Base-by-base conservation (phyloP, 805 yeast genomes). In the Schizosaccharomyces octosporus region DNA sequence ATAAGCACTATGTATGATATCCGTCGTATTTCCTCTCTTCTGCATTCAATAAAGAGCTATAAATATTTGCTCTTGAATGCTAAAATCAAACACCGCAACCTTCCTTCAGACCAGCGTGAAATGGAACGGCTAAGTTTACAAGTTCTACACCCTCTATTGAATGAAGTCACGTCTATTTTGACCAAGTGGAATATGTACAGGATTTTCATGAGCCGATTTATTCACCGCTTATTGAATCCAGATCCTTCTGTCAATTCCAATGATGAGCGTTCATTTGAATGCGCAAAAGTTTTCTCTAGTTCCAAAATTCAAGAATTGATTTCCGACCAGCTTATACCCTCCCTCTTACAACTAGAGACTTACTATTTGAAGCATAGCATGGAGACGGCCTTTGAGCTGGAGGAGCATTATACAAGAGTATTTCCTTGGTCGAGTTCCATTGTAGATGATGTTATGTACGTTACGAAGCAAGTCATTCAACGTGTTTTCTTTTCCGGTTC, bases 1-100 rank as follows among this genome's bases (percentile, higher is more conserved):
- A 76, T 85, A 62, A 97, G 90, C 70, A 85, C 93, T 0, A 87
- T 86, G 67, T 79, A 82, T 73, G 97, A 89, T 66, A 77, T 80
- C 36, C 78, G 86, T 15, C 31, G 39, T 29, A 57, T 31, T 7
- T 11, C 21, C 9, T 17, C 19, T 15, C 61, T 59, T 27, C 2
- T 59, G 21, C 9, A 15, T 21, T 55, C 27, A 11, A 43, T 59
- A 4, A 6, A 15, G 24, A 19, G 17, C 15, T 48, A 36, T 19
- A 42, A 19, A 17, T 59, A 7, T 31, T 15, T 21, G n/a, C 63
- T 68, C 78, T 7, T 66, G 85, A 29, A 75, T 76, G 62, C 86
- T 82, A 29, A 75, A 84, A 59, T 72, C 74, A 27, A 68, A 73
- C 24, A 85, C 86, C 69, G 73, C 75, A 39, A 82, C 75, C 67